Conservation (phyloP, 2,329 filamentous ascomycete genomes). For the Ascosphaera aggregata region DNA sequence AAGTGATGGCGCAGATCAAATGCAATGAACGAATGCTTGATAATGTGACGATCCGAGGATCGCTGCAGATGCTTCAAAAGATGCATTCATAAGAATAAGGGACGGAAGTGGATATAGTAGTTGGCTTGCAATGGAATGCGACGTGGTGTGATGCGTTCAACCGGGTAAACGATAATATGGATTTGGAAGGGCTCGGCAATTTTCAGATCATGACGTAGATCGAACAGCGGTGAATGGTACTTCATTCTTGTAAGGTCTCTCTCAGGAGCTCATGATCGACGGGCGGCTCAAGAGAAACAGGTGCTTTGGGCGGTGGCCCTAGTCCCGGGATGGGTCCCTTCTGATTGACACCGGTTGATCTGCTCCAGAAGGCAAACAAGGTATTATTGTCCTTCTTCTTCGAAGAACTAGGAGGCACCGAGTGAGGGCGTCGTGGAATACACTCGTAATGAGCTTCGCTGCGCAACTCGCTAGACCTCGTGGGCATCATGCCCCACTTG, state of each 20-base stretch:
- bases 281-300: slow-evolving; percentile 32
- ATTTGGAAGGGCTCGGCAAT: not conserved
- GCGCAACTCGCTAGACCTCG: slow-evolving; percentile 3
- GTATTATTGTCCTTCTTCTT: not conserved
- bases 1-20: too few species aligned
- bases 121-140: too few species aligned
- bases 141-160: too few species aligned
- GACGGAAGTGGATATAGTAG: too few species aligned
- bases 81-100: too few species aligned
- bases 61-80: too few species aligned
- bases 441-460: slow-evolving; percentile 20
- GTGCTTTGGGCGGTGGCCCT: slow-evolving; percentile 29
- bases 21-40: too few species aligned
- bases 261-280: slow-evolving; percentile 37
- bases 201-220: not conserved
- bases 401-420: slow-evolving; percentile 1
- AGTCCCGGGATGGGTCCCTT: slow-evolving; percentile 52
- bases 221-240: not conserved
- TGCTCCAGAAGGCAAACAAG: slow-evolving; percentile 8
- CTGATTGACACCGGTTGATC: slow-evolving; percentile 57
- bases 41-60: too few species aligned
- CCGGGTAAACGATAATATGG: not conserved
- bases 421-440: slow-evolving; percentile 2
- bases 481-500: slow-evolving; percentile 34
- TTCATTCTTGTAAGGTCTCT: slow-evolving; percentile 30